Conservation (phyloP, 106 monocot species). For the Dioscorea dumetorum region DNA sequence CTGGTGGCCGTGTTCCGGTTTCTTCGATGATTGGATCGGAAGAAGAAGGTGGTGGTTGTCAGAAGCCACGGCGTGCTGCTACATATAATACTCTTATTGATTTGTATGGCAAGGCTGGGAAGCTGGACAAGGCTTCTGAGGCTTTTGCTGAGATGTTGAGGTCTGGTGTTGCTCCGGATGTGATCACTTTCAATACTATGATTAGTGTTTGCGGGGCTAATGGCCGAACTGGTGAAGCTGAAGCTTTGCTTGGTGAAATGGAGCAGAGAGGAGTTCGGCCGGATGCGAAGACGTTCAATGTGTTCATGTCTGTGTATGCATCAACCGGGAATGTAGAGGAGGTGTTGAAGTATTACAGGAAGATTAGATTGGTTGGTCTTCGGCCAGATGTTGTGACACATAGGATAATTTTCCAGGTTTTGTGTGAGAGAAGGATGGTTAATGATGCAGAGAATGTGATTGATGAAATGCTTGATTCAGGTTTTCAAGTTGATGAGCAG, state of each 20-base stretch:
- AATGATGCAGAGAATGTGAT: constrained; percentile 53
- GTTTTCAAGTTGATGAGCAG: constrained; percentile 48
- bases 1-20: constrained; percentile 16
- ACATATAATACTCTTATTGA: constrained; percentile 84
- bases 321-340: constrained; percentile 18
- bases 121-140: constrained; percentile 56
- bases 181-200: constrained; percentile 79
- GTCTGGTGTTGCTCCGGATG: constrained; percentile 58
- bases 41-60: constrained; percentile 5
- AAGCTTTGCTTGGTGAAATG: constrained; percentile 55
- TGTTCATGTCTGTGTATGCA: constrained; percentile 66
- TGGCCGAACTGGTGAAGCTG: constrained; percentile 54
- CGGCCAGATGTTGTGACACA: constrained; percentile 49
- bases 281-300: constrained; percentile 77
- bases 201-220: constrained; percentile 49
- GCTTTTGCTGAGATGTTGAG: constrained; percentile 54
- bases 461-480: constrained; percentile 26
- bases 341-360: constrained; percentile 32
- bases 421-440: constrained; percentile 58
- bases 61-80: constrained; percentile 51
- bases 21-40: constrained; percentile 5
- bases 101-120: constrained; percentile 77
- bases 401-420: constrained; percentile 48
- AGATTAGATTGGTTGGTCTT: constrained; percentile 30
- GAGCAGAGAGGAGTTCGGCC: constrained; percentile 49